These are phyloP conservation scores for Angophora floribunda DNA, from an alignment of 345 rosid genomes.

Conservation along the genomic window DNA sequence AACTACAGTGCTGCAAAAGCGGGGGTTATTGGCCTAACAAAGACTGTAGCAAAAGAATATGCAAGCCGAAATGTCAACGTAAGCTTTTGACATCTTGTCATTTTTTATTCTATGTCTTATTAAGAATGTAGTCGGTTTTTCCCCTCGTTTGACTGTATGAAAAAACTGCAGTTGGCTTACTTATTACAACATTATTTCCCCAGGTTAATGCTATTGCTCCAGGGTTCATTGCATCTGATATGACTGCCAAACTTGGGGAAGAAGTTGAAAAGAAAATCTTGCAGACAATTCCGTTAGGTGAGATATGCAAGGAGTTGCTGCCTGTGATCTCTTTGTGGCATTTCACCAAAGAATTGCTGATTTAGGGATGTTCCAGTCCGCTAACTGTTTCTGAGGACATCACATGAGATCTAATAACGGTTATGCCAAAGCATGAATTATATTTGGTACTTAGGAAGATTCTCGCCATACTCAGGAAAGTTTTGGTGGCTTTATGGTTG, in stretches of 20 bases:
- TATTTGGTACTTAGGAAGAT: not conserved
- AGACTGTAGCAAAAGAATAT: constrained; percentile 83
- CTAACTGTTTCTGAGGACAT: not conserved
- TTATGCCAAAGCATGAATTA: not conserved
- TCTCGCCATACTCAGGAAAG: not conserved
- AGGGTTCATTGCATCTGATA: constrained; percentile 90
- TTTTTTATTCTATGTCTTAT: not conserved
- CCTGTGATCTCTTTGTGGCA: not conserved
- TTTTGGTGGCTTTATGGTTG: not conserved
- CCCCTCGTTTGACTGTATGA: not conserved
- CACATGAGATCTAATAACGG: not conserved
- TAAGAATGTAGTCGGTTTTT: not conserved
- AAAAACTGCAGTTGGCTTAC: not conserved
- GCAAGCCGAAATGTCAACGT: constrained; percentile 88
- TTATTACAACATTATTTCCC: not conserved
- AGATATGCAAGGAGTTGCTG: not conserved
- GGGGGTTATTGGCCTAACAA: constrained; percentile 89
- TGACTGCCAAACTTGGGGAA: constrained; percentile 92
- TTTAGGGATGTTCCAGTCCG: not conserved
- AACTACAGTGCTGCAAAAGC: constrained; percentile 99
- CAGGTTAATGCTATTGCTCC: constrained; percentile 94
- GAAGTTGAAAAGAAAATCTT: constrained; percentile 86
- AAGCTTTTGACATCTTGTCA: not conserved
- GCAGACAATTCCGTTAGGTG: constrained; percentile 79
- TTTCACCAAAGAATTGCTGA: not conserved